Evolutionary conservation across 352 stramenopile species (phyloP), one percentile per base, ranked within the genome.

Genomic region (Pythium insidiosum): DNA sequence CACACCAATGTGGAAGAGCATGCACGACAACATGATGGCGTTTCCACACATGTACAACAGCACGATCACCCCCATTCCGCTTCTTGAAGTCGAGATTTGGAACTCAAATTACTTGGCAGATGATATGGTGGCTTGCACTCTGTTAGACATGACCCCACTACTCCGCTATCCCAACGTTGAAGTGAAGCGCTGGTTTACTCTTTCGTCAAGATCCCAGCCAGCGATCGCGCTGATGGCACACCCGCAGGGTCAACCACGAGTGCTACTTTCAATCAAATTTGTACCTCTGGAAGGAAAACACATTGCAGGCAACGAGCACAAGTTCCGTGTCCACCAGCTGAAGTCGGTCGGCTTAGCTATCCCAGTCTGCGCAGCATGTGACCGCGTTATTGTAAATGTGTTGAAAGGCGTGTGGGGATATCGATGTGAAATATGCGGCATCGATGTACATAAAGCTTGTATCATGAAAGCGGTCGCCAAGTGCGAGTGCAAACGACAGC

Each of bases 41-140:
- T 84, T 94, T 34, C 75, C 80, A 22, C 81, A 94, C 62, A 88
- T 90, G 71, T 94, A 90, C 65, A 94, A 90, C 61, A 90, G 78
- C 52, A 80, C 67, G 11, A 91, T 90, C 60, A 94, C 80, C 2
- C 81, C 81, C 4, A 88, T 91, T 22, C 81, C 81, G 23, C 49
- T 90, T 16, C 56, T 94, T 1, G 78, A 91, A 49, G 73, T 94
- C 23, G 78, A 94, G 48, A 73, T 94, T 25, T 94, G 82, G 62
- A 94, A 86, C 40, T 77, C 75, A 38, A 90, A 85, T 48, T 94
- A 88, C 50, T 47, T 94, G 25, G 58, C 75, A 4, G 72, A 94
- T 38, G 78, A 94, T 23, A 64, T 88, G 41, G 58, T 88, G n/a
- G 81, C 81, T 19, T 90, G 73, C 20, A 67, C 71, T 3, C 55